Percentiles rank a stretch among this genome's conserved stretches.
Conservation (phyloP, 2,329 filamentous ascomycete genomes). For the Aspergillus bombycis region DNA sequence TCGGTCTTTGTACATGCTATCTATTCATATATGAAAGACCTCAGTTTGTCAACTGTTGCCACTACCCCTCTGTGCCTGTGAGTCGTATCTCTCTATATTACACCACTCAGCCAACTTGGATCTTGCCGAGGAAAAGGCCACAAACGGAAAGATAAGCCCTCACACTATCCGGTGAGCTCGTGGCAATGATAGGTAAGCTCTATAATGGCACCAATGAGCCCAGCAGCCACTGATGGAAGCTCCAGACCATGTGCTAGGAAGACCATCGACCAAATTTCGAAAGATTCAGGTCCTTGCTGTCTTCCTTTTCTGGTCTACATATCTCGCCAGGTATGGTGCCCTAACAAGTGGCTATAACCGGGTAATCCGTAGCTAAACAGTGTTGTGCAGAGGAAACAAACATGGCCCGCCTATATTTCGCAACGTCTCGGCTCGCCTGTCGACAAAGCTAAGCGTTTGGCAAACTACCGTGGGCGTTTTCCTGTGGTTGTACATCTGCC, state of each 20-base stretch:
- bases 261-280: constrained; percentile 86
- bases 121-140: background rate
- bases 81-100: background rate
- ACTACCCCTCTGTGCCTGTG: background rate
- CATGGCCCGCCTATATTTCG: constrained; percentile 69
- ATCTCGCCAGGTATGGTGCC: constrained; percentile 70
- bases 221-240: constrained; percentile 6
- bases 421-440: constrained; percentile 69
- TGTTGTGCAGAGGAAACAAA: constrained; percentile 67
- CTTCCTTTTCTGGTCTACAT: constrained; percentile 86
- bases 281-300: constrained; percentile 92
- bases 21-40: background rate
- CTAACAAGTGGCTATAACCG: background rate
- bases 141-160: background rate
- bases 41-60: background rate
- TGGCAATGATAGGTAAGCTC: constrained; percentile 37
- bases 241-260: constrained; percentile 84
- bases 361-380: background rate
- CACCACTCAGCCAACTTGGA: too few species aligned
- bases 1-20: background rate
- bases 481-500: constrained; percentile 85
- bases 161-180: background rate
- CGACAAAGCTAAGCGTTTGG: constrained; percentile 78
- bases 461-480: constrained; percentile 86
- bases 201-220: background rate